Base-by-base conservation (phyloP, 1,139 yeast genomes). In the Zhuliangozyma blackwelliae region DNA sequence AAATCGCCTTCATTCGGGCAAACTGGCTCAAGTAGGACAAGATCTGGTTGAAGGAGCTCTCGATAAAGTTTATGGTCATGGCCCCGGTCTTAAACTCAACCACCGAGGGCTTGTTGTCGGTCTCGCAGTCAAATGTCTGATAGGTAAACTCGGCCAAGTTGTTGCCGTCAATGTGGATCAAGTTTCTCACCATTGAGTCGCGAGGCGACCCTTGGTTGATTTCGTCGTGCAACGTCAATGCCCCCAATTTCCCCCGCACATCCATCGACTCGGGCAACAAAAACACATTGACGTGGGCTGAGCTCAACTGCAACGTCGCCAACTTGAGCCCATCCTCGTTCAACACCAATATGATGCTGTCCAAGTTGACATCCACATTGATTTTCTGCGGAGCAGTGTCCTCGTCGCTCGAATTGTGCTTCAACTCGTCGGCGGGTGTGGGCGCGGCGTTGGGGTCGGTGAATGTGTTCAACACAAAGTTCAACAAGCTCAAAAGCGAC, bases 321-420 rank as follows among this genome's bases (percentile, higher is more conserved):
- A 94, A 59, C 47, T 85, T 82, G 31, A 82, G 69, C 3, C 92
- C 84, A 44, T 88, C 95, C 51, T 92, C 97, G 54, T 87, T 86
- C 33, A 94, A 65, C 5, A 86, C 78, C 41, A 88, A 55, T 20
- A 82, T 78, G 11, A 92, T 77, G 51, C 96, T 82, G 39, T 82
- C 88, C 52, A 92, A 65, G 33, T 74, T 75, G 13, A 92, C 70
- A 31, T 74, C 70, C 29, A 90, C 82, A 39, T 80, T 79, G 31
- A 88, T 82, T 49, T 78, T 82, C 44, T 83, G 87, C 0, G 94
- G 92, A 0, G 87, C 72, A 11, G 71, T 66, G 9, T 72, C 76
- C 21, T 64, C 70, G n/a, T 63, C 58, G 26, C 73, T 72, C 45
- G 75, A 73, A 48, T 81, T 80, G 46, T 83, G 88, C 39, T 81